Percentiles rank a stretch among this genome's conserved stretches.
phyloP scores from a whole-genome alignment of 108 stramenopile species.

The Nitzschia palea region DNA sequence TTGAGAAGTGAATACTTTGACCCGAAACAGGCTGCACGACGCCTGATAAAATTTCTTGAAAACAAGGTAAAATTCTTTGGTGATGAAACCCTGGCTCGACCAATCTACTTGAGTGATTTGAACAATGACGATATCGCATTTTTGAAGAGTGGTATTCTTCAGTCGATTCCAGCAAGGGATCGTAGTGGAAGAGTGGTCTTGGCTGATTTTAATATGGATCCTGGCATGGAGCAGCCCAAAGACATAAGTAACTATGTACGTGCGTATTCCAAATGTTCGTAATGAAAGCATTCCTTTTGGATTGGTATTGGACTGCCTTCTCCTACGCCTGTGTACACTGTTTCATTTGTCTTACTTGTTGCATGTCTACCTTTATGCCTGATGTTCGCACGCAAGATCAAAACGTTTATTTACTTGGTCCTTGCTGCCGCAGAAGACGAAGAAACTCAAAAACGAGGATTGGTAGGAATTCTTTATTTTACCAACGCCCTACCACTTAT shows the following conservation, averaged over 20 bases:
- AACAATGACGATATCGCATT: conserved; percentile 4
- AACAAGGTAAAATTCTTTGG: conserved; percentile 33
- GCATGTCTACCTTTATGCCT: too few relatives aligned
- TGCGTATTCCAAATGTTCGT: neutral
- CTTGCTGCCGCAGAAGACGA: neutral
- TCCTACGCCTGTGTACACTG: neutral
- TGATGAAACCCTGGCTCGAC: conserved; percentile 7
- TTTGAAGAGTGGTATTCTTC: neutral
- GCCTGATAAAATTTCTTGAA: conserved; percentile 16
- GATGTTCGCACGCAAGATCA: too few relatives aligned
- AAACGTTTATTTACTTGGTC: neutral
- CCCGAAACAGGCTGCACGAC: conserved; percentile 11
- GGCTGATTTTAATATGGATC: neutral
- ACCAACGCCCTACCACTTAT: neutral
- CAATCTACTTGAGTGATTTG: conserved; percentile 16
- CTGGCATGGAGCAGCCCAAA: neutral
- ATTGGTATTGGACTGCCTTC: neutral
- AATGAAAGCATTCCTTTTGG: neutral
- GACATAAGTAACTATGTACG: neutral
- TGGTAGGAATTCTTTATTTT: neutral
- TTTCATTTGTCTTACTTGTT: neutral
- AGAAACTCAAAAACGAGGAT: neutral
- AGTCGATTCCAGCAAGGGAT: neutral
- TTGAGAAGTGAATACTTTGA: conserved; percentile 29
- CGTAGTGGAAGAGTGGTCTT: neutral